These are phyloP conservation scores for Aspergillus niger DNA, from an alignment of 2,329 filamentous ascomycete species.

Conservation along the genomic window DNA sequence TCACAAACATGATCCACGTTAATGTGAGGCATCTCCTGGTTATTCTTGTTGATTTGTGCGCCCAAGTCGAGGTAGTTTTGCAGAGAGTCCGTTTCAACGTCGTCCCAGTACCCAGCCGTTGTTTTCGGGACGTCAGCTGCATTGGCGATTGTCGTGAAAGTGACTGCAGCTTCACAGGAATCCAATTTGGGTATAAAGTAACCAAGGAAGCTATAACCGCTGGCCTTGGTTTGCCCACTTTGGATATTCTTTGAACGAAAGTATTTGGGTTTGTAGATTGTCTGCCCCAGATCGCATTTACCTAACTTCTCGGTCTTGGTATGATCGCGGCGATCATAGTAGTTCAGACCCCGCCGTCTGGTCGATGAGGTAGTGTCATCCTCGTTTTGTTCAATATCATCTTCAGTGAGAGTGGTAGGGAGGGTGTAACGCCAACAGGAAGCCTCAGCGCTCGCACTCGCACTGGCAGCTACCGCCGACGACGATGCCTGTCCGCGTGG, in stretches of 20 bases:
- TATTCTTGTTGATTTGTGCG: not conserved
- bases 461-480: not conserved
- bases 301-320: not conserved
- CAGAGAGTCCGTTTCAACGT: not conserved
- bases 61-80: not conserved
- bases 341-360: not conserved
- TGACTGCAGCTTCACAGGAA: not conserved
- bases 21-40: not conserved
- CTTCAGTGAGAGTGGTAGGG: not conserved
- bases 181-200: conserved; percentile 5
- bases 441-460: not conserved
- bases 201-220: not conserved
- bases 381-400: not conserved
- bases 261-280: conserved; percentile 2
- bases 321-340: not conserved
- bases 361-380: not conserved
- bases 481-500: not conserved
- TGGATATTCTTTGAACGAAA: not conserved
- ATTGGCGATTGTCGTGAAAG: not conserved
- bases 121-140: not conserved
- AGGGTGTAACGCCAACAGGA: not conserved
- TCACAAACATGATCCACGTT: conserved; percentile 10
- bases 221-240: not conserved
- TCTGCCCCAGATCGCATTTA: not conserved
- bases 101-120: not conserved